These are phyloP conservation scores for Chenopodium suecicum DNA, from an alignment of 148 eudicot genomes.

Conservation along the genomic window DNA sequence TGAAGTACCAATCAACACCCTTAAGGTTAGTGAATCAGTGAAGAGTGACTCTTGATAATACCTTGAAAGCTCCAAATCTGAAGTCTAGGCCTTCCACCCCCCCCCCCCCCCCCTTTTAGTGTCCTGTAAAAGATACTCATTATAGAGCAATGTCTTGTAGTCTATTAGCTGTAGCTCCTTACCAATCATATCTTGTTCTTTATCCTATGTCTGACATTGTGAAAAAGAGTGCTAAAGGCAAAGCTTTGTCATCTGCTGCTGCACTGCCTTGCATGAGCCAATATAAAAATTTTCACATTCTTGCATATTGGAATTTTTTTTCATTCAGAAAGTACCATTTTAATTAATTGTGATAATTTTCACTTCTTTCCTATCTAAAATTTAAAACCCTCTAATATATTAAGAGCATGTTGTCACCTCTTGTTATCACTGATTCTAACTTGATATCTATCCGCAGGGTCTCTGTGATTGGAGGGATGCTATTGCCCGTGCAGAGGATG, in stretches of 20 bases:
- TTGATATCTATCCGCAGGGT: conserved; percentile 45
- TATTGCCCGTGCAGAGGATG: conserved; percentile 94
- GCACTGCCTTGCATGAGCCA: neutral
- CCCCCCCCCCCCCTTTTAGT: neutral
- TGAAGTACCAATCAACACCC: neutral
- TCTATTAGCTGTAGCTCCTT: neutral
- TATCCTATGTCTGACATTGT: neutral
- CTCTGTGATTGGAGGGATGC: conserved; percentile 92
- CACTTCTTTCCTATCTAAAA: neutral
- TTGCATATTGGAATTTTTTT: neutral
- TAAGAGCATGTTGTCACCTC: neutral
- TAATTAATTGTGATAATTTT: neutral
- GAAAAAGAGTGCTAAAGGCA: neutral
- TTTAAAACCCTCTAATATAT: neutral
- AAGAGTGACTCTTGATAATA: neutral
- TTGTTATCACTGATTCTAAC: neutral
- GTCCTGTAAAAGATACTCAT: neutral
- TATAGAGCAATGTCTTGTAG: neutral
- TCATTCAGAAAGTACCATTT: neutral
- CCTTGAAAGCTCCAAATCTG: neutral
- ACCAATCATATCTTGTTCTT: neutral
- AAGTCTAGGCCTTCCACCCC: neutral
- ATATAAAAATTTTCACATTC: neutral
- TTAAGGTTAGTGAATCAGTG: neutral
- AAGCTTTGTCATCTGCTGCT: neutral